phyloP scores from a whole-genome alignment of 2,329 filamentous ascomycete genomes.

The Monosporascus sp. region DNA sequence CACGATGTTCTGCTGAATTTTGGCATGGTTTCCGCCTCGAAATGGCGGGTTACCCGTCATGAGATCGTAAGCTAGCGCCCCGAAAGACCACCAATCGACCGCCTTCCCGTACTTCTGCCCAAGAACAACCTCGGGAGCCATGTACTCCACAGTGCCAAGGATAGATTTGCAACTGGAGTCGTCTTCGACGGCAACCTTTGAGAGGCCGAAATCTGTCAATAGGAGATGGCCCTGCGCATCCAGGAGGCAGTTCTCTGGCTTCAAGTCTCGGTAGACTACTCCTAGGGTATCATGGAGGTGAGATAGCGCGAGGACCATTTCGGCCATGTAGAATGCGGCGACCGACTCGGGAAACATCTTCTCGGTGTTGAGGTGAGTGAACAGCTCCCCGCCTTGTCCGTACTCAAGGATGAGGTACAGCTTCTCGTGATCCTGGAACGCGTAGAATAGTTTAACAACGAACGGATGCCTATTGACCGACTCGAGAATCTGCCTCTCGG shows the following conservation, averaged over 20 bases:
- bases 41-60: constrained; percentile 92
- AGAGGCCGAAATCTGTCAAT: constrained; percentile 93
- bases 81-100: constrained; percentile 98
- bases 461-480: constrained; percentile 96
- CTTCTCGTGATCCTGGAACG: constrained; percentile 97
- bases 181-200: constrained; percentile 82
- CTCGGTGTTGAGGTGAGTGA: constrained; percentile 88
- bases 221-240: constrained; percentile 89
- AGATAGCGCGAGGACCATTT: constrained; percentile 90
- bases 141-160: constrained; percentile 94
- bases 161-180: constrained; percentile 74
- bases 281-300: constrained; percentile 89
- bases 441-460: constrained; percentile 96
- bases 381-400: constrained; percentile 92
- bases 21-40: constrained; percentile 82
- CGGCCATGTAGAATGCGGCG: constrained; percentile 96
- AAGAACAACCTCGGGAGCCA: constrained; percentile 92
- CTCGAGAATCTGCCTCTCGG: constrained; percentile 89
- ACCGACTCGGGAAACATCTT: constrained; percentile 91
- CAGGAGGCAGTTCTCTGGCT: constrained; percentile 94
- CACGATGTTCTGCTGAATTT: constrained; percentile 93
- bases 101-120: constrained; percentile 88
- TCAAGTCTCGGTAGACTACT: constrained; percentile 93
- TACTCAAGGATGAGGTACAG: constrained; percentile 97
- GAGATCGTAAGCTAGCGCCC: constrained; percentile 85